Evolutionary conservation across 768 basidiomycete species (phyloP).

Genomic region (Pholiota conissans): DNA sequence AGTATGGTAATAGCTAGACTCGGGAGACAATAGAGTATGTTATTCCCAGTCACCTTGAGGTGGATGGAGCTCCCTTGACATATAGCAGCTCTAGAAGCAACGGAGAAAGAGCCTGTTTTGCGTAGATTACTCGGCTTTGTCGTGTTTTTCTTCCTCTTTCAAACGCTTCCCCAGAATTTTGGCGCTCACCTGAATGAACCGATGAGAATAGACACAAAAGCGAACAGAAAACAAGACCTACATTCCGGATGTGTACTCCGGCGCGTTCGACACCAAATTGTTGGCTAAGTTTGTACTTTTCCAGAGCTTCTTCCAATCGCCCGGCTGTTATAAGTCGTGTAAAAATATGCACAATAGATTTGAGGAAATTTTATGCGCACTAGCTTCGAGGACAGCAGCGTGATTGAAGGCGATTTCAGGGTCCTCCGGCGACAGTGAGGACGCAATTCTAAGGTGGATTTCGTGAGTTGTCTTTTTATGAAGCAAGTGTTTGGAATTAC

Average conservation of each 20-base stretch:
- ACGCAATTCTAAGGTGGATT: constrained; percentile 63
- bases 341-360: constrained; percentile 12
- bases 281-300: constrained; percentile 79
- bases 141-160: constrained; percentile 43
- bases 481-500: constrained; percentile 38
- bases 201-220: constrained; percentile 16
- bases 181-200: constrained; percentile 64
- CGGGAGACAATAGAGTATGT: constrained; percentile 26
- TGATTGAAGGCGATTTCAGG: constrained; percentile 92
- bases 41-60: constrained; percentile 20
- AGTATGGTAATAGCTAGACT: background rate
- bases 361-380: constrained; percentile 42
- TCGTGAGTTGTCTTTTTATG: constrained; percentile 24
- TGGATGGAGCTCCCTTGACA: background rate
- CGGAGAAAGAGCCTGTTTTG: constrained; percentile 18
- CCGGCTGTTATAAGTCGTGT: constrained; percentile 57
- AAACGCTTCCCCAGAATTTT: constrained; percentile 71
- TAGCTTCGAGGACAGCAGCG: constrained; percentile 87
- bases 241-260: constrained; percentile 81
- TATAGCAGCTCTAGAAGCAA: background rate
- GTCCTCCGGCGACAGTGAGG: constrained; percentile 83
- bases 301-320: constrained; percentile 75
- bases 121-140: constrained; percentile 34
- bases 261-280: constrained; percentile 81
- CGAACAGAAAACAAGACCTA: constrained; percentile 29